A percentile compares a stretch with the other conserved stretches of the same genome.
These are phyloP conservation scores for Earliella scabrosa DNA, from an alignment of 1,284 basidiomycete genomes.

Conservation along the genomic window DNA sequence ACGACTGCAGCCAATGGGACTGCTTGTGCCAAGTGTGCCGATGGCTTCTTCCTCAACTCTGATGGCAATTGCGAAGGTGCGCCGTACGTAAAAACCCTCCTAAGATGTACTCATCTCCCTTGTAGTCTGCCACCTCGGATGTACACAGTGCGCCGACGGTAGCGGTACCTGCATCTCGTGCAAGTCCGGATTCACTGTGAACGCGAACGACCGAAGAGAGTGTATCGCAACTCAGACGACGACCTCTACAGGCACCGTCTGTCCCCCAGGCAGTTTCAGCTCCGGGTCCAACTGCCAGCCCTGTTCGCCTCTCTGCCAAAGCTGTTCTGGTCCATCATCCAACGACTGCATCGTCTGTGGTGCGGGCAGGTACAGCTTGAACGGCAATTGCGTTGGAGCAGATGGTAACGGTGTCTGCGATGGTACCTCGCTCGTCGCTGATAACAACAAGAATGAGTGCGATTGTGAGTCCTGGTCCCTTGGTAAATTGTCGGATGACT, in stretches of 20 bases:
- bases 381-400: slow-evolving; percentile 69
- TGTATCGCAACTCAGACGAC: slow-evolving; percentile 58
- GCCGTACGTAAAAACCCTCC: slow-evolving; percentile 30
- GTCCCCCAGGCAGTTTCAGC: slow-evolving; percentile 69
- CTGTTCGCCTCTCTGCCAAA: slow-evolving; percentile 71
- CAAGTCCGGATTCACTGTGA: slow-evolving; percentile 65
- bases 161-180: slow-evolving; percentile 77
- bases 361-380: slow-evolving; percentile 58
- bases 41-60: slow-evolving; percentile 74
- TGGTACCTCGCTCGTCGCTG: slow-evolving; percentile 71
- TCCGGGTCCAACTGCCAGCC: slow-evolving; percentile 55
- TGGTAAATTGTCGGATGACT: not conserved
- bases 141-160: slow-evolving; percentile 64
- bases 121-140: slow-evolving; percentile 71
- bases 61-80: slow-evolving; percentile 74
- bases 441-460: slow-evolving; percentile 80
- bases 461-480: slow-evolving; percentile 59
- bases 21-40: slow-evolving; percentile 70
- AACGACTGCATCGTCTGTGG: slow-evolving; percentile 74
- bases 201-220: slow-evolving; percentile 66
- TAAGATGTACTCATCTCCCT: slow-evolving; percentile 26
- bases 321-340: slow-evolving; percentile 70
- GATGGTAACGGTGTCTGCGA: slow-evolving; percentile 72
- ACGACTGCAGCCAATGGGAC: slow-evolving; percentile 69
- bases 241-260: slow-evolving; percentile 57